Base-by-base conservation (phyloP, 768 basidiomycete genomes). In the Pholiota microspora region DNA sequence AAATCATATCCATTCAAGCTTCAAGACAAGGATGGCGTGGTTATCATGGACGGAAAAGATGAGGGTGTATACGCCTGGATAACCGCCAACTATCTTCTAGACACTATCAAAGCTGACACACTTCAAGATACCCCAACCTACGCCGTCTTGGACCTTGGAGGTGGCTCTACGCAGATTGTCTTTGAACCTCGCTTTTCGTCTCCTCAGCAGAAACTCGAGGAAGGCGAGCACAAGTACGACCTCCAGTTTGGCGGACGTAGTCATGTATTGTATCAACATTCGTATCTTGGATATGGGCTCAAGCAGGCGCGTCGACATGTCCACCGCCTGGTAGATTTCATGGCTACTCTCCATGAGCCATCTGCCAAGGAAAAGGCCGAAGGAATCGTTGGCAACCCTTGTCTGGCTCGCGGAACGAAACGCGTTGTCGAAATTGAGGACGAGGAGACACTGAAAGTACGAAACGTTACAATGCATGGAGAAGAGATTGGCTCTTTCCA, bases 11-110 rank as follows among this genome's bases (percentile, higher is more conserved):
- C 86, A 8, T 98, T 98, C 73, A 73, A 65, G 34, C 57, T 81
- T 4, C 62, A 67, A 0, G 67, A 79, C 23, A 73, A 75, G 58
- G 84, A 84, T 46, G 84, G 82, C 1, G 93, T 96, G 29, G 82
- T 80, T 36, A 86, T 98, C 58, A 95, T 98, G 95, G 95, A 97
- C 59, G 95, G 95, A 7, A 76, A 85, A 60, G 95, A 98, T 67
- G 96, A 98, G 70, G 96, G 93, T 28, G 92, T 98, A n/a, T 98
- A 91, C 67, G 94, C 96, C 25, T 98, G 96, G 95, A 93, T 98
- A 60, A 97, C 96, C 15, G 93, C 91, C 55, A 98, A 98, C 71
- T 98, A 97, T 72, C 78, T 98, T 45, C 74, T 96, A 38, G 79
- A 80, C 49, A 83, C 88, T 34, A 84, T 97, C 64, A 80, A 84